Percentiles rank a stretch among this genome's conserved stretches.
These are phyloP conservation scores for Marasmius tenuissimus DNA, from an alignment of 1,284 basidiomycete genomes.

Conservation along the genomic window DNA sequence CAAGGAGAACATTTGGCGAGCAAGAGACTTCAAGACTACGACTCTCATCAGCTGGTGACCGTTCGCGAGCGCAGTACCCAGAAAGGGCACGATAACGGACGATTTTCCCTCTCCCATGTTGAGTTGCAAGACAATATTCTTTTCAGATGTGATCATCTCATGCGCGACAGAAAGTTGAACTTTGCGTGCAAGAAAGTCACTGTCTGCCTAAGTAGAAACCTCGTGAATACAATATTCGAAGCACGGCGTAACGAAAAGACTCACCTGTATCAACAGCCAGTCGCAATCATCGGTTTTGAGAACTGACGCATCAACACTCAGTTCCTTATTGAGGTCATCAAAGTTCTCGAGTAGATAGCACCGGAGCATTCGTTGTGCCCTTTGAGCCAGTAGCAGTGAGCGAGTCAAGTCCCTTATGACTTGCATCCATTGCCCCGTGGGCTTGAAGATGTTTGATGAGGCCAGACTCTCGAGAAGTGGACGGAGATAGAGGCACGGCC, in stretches of 20 bases:
- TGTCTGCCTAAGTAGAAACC: conserved; percentile 35
- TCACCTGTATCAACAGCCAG: conserved; percentile 50
- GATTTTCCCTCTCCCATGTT: conserved; percentile 64
- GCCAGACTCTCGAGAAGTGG: background rate
- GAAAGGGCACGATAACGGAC: conserved; percentile 47
- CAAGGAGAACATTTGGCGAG: conserved; percentile 45
- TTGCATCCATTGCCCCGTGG: background rate
- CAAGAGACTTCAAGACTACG: conserved; percentile 43
- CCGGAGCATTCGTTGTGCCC: background rate
- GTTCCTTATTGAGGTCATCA: background rate
- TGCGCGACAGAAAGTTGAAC: conserved; percentile 40
- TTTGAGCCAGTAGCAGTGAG: background rate
- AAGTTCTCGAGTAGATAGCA: background rate
- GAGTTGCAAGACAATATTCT: conserved; percentile 44
- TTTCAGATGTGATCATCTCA: conserved; percentile 41
- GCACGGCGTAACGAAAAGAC: background rate
- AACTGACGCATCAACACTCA: background rate
- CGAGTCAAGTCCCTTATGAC: background rate
- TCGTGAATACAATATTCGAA: background rate
- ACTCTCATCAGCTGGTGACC: conserved; percentile 45
- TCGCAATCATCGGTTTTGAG: conserved; percentile 28
- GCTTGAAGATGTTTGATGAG: background rate
- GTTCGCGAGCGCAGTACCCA: conserved; percentile 38
- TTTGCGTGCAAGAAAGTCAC: conserved; percentile 37
- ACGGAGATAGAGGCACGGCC: background rate